These are phyloP conservation scores for Nepenthes alata DNA, from an alignment of 179 eudicot species.

Conservation along the genomic window DNA sequence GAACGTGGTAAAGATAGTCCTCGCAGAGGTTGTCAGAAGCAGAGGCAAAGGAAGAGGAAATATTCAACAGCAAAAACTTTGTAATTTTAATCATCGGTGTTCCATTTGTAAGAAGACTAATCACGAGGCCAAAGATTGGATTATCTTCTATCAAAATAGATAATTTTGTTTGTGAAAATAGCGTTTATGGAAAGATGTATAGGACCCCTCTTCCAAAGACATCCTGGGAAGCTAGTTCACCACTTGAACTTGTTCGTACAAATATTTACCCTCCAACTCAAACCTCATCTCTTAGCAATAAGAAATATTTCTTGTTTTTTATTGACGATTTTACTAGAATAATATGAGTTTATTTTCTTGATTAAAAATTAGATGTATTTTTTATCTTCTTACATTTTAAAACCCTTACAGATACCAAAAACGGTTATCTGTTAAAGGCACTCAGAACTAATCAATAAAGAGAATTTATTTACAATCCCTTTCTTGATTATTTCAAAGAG, in stretches of 20 bases:
- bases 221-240: not conserved
- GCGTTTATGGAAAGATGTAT: too few relatives aligned
- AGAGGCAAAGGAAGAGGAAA: too few relatives aligned
- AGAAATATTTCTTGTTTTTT: constrained; percentile 9
- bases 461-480: constrained; percentile 1
- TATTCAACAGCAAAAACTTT: too few relatives aligned
- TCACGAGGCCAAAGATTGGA: too few relatives aligned
- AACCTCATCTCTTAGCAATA: not conserved
- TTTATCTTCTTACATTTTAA: constrained; percentile 1
- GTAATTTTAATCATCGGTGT: too few relatives aligned
- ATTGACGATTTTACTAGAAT: constrained; percentile 10
- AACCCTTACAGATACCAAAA: not conserved
- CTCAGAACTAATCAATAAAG: constrained; percentile 4
- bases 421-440: not conserved
- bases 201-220: too few relatives aligned
- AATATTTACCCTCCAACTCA: constrained; percentile 5
- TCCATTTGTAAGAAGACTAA: too few relatives aligned
- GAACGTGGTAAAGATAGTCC: too few relatives aligned
- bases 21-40: too few relatives aligned
- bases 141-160: too few relatives aligned
- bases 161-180: too few relatives aligned
- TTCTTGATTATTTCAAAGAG: not conserved
- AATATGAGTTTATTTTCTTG: constrained; percentile 15
- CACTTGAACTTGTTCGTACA: not conserved
- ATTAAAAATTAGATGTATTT: constrained; percentile 8